These are phyloP conservation scores for Fusarium equiseti DNA, from an alignment of 2,329 filamentous ascomycete species.

Conservation along the genomic window DNA sequence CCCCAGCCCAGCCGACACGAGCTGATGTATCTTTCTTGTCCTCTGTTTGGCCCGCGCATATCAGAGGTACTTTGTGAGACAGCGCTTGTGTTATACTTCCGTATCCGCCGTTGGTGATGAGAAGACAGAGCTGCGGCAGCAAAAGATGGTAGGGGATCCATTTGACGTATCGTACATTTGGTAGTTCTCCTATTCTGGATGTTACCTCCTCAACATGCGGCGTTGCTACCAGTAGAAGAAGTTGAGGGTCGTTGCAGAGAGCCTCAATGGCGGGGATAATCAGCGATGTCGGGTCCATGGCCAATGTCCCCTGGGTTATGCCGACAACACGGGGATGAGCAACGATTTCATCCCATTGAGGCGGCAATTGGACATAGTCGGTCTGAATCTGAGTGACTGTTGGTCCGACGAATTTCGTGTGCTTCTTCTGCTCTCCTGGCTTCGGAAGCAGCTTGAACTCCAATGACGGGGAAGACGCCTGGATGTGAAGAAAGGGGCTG, in stretches of 20 bases:
- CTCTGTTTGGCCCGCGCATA: slow-evolving; percentile 54
- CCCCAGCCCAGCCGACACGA: slow-evolving; percentile 49
- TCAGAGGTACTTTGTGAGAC: slow-evolving; percentile 51
- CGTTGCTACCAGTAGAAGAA: slow-evolving; percentile 52
- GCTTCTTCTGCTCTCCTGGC: slow-evolving; percentile 26
- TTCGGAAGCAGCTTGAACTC: slow-evolving; percentile 50
- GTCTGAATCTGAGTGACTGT: slow-evolving; percentile 46
- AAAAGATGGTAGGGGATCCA: slow-evolving; percentile 55
- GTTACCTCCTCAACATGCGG: slow-evolving; percentile 48
- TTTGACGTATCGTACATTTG: slow-evolving; percentile 49
- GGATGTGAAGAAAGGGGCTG: slow-evolving; percentile 55
- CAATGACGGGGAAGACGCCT: slow-evolving; percentile 52
- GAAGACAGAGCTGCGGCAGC: slow-evolving; percentile 50
- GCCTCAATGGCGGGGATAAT: slow-evolving; percentile 55
- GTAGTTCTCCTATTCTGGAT: slow-evolving; percentile 29
- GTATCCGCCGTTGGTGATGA: slow-evolving; percentile 55
- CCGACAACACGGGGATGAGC: slow-evolving; percentile 49
- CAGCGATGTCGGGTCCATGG: slow-evolving; percentile 53
- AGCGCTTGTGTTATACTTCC: slow-evolving; percentile 54
- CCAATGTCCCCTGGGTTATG: slow-evolving; percentile 55
- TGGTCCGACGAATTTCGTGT: slow-evolving; percentile 52
- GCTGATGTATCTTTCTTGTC: slow-evolving; percentile 55
- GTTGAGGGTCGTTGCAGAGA: slow-evolving; percentile 44
- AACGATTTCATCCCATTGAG: slow-evolving; percentile 51
- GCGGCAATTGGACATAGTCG: slow-evolving; percentile 42